Conservation (phyloP, 1,284 basidiomycete species). For the Austroboletus rostrupii region DNA sequence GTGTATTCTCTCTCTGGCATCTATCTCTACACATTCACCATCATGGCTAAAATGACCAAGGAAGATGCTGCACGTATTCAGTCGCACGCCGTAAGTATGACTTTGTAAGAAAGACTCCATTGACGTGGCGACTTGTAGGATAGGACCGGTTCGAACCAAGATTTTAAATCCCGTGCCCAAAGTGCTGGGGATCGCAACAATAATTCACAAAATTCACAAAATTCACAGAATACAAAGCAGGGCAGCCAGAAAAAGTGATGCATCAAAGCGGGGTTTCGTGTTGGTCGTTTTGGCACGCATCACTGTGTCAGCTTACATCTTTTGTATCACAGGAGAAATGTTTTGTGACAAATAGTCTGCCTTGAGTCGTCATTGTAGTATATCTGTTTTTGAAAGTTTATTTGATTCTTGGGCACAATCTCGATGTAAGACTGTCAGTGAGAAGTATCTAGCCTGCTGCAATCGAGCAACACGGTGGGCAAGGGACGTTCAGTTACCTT, state of each 20-base stretch:
- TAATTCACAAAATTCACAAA: neutral
- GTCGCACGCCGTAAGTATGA: slow-evolving; percentile 9
- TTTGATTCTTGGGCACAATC: too few relatives aligned
- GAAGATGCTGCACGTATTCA: slow-evolving; percentile 10
- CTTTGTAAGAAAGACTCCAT: neutral
- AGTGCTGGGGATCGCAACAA: slow-evolving; percentile 4
- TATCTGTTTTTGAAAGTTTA: too few relatives aligned
- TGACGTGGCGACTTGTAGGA: slow-evolving; percentile 3
- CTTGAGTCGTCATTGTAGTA: too few relatives aligned
- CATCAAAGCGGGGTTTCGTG: neutral
- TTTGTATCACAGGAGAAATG: too few relatives aligned
- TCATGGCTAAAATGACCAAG: slow-evolving; percentile 14
- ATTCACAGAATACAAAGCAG: neutral
- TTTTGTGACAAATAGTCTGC: too few relatives aligned
- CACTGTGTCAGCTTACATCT: too few relatives aligned
- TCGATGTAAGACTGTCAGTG: too few relatives aligned
- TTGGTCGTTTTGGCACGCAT: neutral
- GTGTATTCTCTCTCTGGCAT: too few relatives aligned
- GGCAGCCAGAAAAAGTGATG: slow-evolving; percentile 2
- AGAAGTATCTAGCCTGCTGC: too few relatives aligned
- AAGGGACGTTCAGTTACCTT: too few relatives aligned
- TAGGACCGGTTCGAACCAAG: slow-evolving; percentile 1
- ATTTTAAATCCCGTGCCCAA: slow-evolving; percentile 13
- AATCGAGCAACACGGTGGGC: too few relatives aligned
- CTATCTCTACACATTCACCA: too few relatives aligned